Evolutionary conservation across 2,329 filamentous ascomycete species (phyloP), one percentile per base, ranked within the genome.

Genomic region (Byssochlamys sp.): DNA sequence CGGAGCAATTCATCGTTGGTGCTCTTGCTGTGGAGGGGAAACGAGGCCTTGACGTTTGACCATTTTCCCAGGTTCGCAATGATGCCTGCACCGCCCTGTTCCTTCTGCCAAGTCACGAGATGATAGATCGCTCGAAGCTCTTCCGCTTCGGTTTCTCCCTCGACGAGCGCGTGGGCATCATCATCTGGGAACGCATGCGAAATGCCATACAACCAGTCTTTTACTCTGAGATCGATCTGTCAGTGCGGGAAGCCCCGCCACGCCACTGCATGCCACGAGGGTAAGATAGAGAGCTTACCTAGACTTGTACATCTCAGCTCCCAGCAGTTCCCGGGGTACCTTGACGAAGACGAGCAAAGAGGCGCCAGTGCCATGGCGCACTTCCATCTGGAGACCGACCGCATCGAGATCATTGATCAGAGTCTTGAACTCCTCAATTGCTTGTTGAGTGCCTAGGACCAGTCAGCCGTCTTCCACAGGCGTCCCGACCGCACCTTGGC

Each of bases 151-250:
- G 87, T 90, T 58, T 96, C 81, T 1, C 91, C 88, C 63, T 95
- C 87, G 55, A 95, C 82, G 14, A 85, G 82, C 59, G 84, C 79
- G 53, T 81, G 76, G 19, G 90, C 84, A 63, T 95, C 85, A 67
- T 84, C 86, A 57, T 85, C 82, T 0, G 92, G 92, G 35, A 90
- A 85, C 24, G 84, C 82, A 54, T 88, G 82, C 61, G 90, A 86
- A 56, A 96, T 87, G 55, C 91, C 91, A 70, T 94, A 88, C 31
- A 97, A 84, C 90, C 91, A 99, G 75, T 97, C 94, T 69, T 91
- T 89, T 24, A 96, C 86, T 62, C 94, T 88, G 24, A 58, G 4
- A 55, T 29, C 2, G 12, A 56, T 35, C 2, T n/a, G 29, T 31
- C 29, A 31, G 29, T 9, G 19, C 11, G 29, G 6, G 29, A 2